These are phyloP conservation scores for Globisporangium nagaii DNA, from an alignment of 352 stramenopile genomes.

Conservation along the genomic window DNA sequence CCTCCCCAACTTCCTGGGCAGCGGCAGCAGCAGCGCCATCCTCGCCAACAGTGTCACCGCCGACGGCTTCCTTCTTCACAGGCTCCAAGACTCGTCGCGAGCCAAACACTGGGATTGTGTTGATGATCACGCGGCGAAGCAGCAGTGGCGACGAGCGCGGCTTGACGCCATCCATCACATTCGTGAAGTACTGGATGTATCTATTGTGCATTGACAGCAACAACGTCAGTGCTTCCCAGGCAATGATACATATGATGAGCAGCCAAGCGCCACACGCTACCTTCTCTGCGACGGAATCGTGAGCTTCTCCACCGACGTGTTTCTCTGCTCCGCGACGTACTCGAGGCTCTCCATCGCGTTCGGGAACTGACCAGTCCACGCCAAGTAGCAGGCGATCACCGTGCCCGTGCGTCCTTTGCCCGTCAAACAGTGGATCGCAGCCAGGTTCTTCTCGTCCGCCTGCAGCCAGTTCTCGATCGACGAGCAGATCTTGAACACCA, in stretches of 20 bases:
- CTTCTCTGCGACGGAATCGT: conserved; percentile 96
- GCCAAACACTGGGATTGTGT: conserved; percentile 88
- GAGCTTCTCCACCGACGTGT: conserved; percentile 87
- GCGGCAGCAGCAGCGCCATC: conserved; percentile 11
- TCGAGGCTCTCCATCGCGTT: conserved; percentile 92
- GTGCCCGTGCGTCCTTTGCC: conserved; percentile 93
- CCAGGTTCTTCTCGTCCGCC: conserved; percentile 94
- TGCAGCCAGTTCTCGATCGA: conserved; percentile 97
- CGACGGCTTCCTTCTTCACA: conserved; percentile 30
- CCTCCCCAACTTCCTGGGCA: conserved; percentile 13
- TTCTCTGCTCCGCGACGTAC: conserved; percentile 89
- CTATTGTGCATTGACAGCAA: conserved; percentile 16
- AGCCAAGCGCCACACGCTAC: conserved; percentile 15
- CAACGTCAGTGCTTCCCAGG: not conserved
- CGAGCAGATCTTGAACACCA: conserved; percentile 97
- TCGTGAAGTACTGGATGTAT: conserved; percentile 98
- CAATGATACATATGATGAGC: not conserved
- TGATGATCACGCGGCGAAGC: conserved; percentile 96
- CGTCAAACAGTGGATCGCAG: conserved; percentile 95
- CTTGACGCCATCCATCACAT: conserved; percentile 95
- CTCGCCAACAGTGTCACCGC: conserved; percentile 19
- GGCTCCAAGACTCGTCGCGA: conserved; percentile 52
- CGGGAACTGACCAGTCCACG: conserved; percentile 91
- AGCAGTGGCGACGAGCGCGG: conserved; percentile 91
- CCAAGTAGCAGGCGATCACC: conserved; percentile 94